Base-by-base conservation (phyloP, 2,329 filamentous ascomycete genomes). In the Anthostomella pinea region DNA sequence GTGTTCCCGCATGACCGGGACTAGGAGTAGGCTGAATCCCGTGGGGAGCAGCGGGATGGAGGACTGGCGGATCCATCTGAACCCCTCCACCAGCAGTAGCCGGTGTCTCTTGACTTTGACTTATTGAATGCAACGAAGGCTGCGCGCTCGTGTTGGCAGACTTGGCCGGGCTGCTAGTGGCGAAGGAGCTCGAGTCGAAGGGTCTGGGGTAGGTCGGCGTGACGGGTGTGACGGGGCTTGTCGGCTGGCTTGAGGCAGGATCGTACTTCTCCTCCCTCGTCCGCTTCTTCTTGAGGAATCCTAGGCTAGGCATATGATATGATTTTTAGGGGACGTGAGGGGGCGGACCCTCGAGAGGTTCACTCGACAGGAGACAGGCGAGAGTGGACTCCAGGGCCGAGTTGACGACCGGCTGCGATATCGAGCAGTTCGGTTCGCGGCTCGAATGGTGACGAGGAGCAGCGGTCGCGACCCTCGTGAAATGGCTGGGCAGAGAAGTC, bases 251-350 rank as follows among this genome's bases (percentile, higher is more conserved):
- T 51, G 74, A 73, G 57, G 81, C 73, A 58, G 81, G 76, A 63
- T 87, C 81, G 62, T 79, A 74, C 62, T 82, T 79, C 61, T 81
- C 85, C 73, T 96, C 89, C 80, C 89, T 94, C 70, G 89, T 95
- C 79, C 89, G 84, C 79, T 95, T 95, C 80, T 95, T 97, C 79
- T 96, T 96, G 64, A 97, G 81, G 63, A 96, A 89, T 67, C 88
- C 88, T 74, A 96, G 79, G 67, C 80, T 87, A 82, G 90, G 93
- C 93, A 98, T 97, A 60, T 58, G 64, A 54, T 53, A 56, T 51
- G 54, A 49, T 45, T 51, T 47, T 41, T 52, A 51, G 53, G 56
- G 46, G 54, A 48, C 38, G 51, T 48, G 50, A 49, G 47, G 53
- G 42, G 20, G 31, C 27, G 31, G 42, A 39, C 46, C 52, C 54